Evolutionary conservation across 495 filamentous ascomycete species (phyloP), one percentile per base, ranked within the genome.

Genomic region (Evansstolkia leycettana): DNA sequence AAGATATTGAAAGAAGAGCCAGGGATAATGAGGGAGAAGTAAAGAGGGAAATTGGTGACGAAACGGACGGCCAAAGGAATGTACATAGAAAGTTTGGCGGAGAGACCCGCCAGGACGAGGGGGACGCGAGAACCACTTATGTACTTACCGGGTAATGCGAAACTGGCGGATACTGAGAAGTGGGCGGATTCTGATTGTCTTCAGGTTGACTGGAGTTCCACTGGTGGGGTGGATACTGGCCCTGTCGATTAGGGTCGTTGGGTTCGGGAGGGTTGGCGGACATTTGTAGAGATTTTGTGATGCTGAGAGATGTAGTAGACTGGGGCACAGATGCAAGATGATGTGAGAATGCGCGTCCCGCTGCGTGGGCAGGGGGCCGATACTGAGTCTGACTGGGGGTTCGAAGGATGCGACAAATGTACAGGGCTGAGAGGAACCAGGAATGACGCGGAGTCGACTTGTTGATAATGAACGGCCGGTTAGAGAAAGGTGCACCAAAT

Each of bases 201-300:
- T 64, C 62, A 36, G 54, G 46, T 51, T 60, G 62, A 51, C 48
- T 56, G 45, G 47, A 47, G 42, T 62, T 59, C 65, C 64, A 68
- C 48, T 57, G 60, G 19, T 56, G 54, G 34, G 58, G 64, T 46
- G 62, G 64, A 61, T 64, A 64, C 50, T 60, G 60, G 45, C 57
- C 55, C 44, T 53, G 56, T 40, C 56, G 58, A 51, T 55, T 58
- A 39, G 58, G 57, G 50, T 63, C 62, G 47, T 35, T 43, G 48
- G 40, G 48, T 42, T 64, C 54, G 54, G 52, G 51, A 50, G 58
- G 58, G 43, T 60, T 50, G 57, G 48, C 58, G 54, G 67, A 71
- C 67, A 71, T 71, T 68, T 55, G 51, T 41, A 50, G 47, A 35
- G 15, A 26, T 20, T 41, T 38, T 29, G 36, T 11, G 24, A 38